Evolutionary conservation across 805 yeast species (phyloP).

Genomic region (Pichia deserticola): DNA sequence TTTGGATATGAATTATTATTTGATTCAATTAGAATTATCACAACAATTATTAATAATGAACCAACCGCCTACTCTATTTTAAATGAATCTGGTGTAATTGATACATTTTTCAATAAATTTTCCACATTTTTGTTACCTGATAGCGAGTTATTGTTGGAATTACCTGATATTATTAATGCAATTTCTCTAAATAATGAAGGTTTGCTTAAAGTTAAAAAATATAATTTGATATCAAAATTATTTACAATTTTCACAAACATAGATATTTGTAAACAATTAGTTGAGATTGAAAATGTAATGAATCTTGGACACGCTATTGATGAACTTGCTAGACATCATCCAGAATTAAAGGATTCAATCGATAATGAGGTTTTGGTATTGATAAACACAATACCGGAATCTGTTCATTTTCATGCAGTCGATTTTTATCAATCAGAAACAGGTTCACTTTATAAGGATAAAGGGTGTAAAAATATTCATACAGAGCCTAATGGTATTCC

Average conservation of each 20-base stretch:
- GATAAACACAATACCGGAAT: constrained; percentile 37
- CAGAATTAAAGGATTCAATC: constrained; percentile 57
- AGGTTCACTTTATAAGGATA: constrained; percentile 34
- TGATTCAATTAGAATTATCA: constrained; percentile 53
- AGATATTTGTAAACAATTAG: constrained; percentile 46
- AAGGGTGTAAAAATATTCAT: constrained; percentile 35
- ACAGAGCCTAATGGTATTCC: constrained; percentile 35
- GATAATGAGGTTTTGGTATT: constrained; percentile 39
- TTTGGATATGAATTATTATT: constrained; percentile 66
- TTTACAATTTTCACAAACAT: constrained; percentile 44
- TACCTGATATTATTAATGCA: constrained; percentile 78
- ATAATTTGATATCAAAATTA: constrained; percentile 32
- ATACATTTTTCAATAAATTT: constrained; percentile 53
- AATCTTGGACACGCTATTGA: constrained; percentile 65
- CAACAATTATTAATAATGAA: constrained; percentile 75
- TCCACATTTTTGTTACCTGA: constrained; percentile 47
- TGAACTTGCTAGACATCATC: constrained; percentile 77
- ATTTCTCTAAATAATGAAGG: constrained; percentile 74
- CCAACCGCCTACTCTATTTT: constrained; percentile 82
- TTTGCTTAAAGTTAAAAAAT: constrained; percentile 42
- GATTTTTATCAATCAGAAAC: constrained; percentile 36
- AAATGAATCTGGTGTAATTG: constrained; percentile 69
- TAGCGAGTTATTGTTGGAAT: constrained; percentile 47
- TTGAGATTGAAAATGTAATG: constrained; percentile 44
- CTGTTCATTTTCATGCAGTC: constrained; percentile 33